Conservation (phyloP, 306 rosid genomes). For the Bauhinia variegata region DNA sequence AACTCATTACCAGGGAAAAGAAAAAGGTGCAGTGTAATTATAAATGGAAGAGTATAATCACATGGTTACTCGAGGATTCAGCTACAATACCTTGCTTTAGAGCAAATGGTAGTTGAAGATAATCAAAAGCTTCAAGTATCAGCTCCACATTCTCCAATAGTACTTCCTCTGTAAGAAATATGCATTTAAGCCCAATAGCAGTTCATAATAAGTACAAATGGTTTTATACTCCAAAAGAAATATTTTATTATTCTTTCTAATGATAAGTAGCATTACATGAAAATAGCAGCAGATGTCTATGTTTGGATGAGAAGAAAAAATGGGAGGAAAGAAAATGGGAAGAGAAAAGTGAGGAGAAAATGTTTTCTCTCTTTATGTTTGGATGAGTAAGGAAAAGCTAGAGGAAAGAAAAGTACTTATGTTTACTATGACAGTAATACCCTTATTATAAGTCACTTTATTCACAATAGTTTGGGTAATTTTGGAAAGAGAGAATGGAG, state of each 20-base stretch:
- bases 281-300: not conserved
- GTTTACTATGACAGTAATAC: too few relatives aligned
- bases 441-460: too few relatives aligned
- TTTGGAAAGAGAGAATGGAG: too few relatives aligned
- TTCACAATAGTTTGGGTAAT: too few relatives aligned
- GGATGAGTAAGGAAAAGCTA: too few relatives aligned
- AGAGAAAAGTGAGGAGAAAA: too few relatives aligned
- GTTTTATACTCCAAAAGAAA: not conserved
- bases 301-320: too few relatives aligned
- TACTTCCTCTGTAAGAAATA: conserved; percentile 69
- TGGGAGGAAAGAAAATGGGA: not conserved
- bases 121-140: conserved; percentile 91
- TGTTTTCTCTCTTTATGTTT: too few relatives aligned
- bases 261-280: conserved; percentile 2
- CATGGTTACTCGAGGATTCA: conserved; percentile 19
- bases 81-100: conserved; percentile 71
- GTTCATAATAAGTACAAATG: conserved; percentile 24
- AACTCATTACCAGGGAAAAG: conserved; percentile 27
- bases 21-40: not conserved
- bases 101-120: conserved; percentile 92
- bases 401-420: too few relatives aligned
- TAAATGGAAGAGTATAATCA: conserved; percentile 4
- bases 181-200: conserved; percentile 32
- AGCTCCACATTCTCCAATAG: conserved; percentile 92
- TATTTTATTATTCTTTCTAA: conserved; percentile 9